Evolutionary conservation across 768 basidiomycete species (phyloP), one percentile per base, ranked within the genome.

Genomic region (Porpolomopsis calyptriformis): DNA sequence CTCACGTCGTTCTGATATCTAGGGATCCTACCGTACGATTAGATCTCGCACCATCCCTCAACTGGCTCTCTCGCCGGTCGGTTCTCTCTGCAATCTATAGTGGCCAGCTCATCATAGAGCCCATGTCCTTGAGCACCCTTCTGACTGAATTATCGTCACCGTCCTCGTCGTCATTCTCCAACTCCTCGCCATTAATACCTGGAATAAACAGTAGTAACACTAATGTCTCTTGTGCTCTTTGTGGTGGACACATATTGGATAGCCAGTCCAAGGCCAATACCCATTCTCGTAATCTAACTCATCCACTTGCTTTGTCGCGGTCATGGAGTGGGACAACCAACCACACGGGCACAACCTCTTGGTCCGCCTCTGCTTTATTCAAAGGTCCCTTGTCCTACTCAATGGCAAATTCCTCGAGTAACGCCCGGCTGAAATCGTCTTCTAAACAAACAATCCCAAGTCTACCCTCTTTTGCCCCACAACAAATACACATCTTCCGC

Each of bases 11-110:
- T 34, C 43, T 26, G 27, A 22, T 48, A 47, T 48, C 3, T 60
- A 90, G 92, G 19, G 94, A 99, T 55, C 89, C 94, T 0, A 89
- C 92, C 0, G 69, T 96, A 24, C 82, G 96, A 7, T 74, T 99
- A 14, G 96, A 98, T 58, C 68, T 87, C n/a, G 92, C 96, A 0
- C 89, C 93, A 0, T 87, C 91, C 10, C 68, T 99, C 26, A 92
- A 88, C 56, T 98, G 89, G 87, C 71, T 98, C n/a, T 84, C 85
- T 12, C 76, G 92, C 22, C 80, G 91, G 23, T 80, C 81, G 3
- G 84, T 98, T 19, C 72, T 82, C 3, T 65, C 78, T 20, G 94
- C 94, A 4, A 86, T 99, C 48, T 79, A 97, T 52, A 76, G 73
- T 7, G 90, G 90, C 0, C 85, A 92, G 57, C 74, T 99, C 23